These are phyloP conservation scores for Rhododendron vialii DNA, from an alignment of 148 eudicot species.

Conservation along the genomic window DNA sequence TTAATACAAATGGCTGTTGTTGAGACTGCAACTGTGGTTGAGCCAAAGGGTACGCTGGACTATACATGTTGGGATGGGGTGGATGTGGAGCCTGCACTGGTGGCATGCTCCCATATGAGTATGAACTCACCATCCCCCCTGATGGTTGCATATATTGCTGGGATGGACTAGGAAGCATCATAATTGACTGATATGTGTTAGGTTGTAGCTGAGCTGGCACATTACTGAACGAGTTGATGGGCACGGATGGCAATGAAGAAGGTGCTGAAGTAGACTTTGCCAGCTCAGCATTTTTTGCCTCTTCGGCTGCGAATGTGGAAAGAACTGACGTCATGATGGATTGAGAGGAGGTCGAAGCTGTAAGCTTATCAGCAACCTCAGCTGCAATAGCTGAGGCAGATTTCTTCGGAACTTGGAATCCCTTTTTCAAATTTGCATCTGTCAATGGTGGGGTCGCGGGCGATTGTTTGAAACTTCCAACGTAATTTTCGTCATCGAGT, in stretches of 20 bases:
- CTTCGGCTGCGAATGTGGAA: conserved; percentile 92
- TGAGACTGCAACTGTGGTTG: conserved; percentile 53
- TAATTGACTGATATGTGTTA: conserved; percentile 47
- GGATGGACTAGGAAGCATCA: conserved; percentile 40
- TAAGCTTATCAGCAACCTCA: conserved; percentile 87
- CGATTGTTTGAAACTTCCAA: conserved; percentile 28
- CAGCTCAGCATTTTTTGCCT: conserved; percentile 61
- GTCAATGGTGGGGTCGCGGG: conserved; percentile 21
- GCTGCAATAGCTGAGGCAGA: conserved; percentile 89
- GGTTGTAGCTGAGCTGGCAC: conserved; percentile 25
- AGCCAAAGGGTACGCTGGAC: conserved; percentile 46
- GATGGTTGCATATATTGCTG: conserved; percentile 64
- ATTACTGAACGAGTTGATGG: conserved; percentile 17
- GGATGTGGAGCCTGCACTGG: conserved; percentile 44
- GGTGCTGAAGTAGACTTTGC: conserved; percentile 39
- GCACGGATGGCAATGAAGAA: conserved; percentile 24
- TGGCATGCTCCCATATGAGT: conserved; percentile 51
- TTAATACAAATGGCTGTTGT: conserved; percentile 17
- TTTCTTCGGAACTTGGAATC: conserved; percentile 44
- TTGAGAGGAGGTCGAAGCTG: conserved; percentile 91
- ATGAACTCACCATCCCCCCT: conserved; percentile 35
- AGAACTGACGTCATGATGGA: conserved; percentile 87
- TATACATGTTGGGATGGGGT: conserved; percentile 40
- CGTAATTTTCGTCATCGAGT: conserved; percentile 62
- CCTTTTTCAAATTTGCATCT: conserved; percentile 24